Conservation (phyloP, 371 early-diverging fungal genomes). For the Saksenaea vasiformis region DNA sequence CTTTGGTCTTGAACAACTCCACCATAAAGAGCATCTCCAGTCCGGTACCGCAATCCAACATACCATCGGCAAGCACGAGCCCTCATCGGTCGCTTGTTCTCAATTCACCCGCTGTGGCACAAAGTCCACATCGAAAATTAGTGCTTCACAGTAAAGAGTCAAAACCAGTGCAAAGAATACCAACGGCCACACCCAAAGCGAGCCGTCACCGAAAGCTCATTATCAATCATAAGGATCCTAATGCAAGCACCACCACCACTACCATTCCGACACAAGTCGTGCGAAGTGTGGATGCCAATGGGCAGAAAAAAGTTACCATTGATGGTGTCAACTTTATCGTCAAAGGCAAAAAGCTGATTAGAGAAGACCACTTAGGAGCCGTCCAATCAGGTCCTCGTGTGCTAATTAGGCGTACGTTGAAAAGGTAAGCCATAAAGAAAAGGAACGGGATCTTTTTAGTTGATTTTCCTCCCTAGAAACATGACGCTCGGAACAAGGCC, state of each 20-base stretch:
- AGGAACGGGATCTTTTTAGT: background rate
- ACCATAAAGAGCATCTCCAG: background rate
- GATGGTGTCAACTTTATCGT: slow-evolving; percentile 48
- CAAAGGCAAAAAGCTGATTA: slow-evolving; percentile 43
- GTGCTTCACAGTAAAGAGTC: slow-evolving; percentile 7
- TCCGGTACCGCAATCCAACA: background rate
- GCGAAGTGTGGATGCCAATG: slow-evolving; percentile 6
- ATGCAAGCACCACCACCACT: slow-evolving; percentile 1
- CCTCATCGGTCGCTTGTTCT: background rate
- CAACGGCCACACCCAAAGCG: background rate
- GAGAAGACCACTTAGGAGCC: slow-evolving; percentile 32
- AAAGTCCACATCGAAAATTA: slow-evolving; percentile 9
- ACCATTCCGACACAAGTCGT: background rate
- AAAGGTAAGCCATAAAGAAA: slow-evolving; percentile 14
- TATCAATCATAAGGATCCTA: slow-evolving; percentile 4
- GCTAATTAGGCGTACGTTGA: slow-evolving; percentile 10
- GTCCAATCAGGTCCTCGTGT: slow-evolving; percentile 19
- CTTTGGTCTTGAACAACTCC: slow-evolving; percentile 9
- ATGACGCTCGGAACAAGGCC: background rate
- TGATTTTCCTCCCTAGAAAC: background rate
- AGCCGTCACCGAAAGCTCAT: background rate
- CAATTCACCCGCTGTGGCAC: background rate
- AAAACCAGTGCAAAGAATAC: background rate
- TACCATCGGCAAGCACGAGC: background rate
- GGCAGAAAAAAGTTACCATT: slow-evolving; percentile 40